Evolutionary conservation across 768 basidiomycete genomes (phyloP).

Genomic region (Mycena epipterygia): DNA sequence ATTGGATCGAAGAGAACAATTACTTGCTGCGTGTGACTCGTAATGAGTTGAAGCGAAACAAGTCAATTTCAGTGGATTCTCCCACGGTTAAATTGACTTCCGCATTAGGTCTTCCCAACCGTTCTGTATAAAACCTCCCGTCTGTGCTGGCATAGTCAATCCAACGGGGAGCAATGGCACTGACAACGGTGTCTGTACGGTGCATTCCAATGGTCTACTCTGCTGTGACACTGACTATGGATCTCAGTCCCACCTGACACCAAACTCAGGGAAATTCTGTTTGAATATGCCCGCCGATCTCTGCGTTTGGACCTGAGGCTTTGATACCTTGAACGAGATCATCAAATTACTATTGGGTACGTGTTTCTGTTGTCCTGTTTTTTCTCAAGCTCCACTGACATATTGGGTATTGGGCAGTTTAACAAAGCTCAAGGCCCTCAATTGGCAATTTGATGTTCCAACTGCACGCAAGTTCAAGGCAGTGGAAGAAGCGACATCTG

Average conservation of each 20-base stretch:
- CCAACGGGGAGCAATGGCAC: background rate
- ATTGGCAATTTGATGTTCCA: background rate
- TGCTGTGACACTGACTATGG: background rate
- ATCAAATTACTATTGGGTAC: no score
- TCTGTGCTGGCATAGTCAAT: no score
- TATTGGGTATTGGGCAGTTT: background rate
- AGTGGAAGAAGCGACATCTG: conserved; percentile 12
- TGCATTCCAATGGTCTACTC: background rate
- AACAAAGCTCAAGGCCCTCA: background rate
- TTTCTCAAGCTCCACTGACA: conserved; percentile 1
- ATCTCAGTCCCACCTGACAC: conserved; percentile 1
- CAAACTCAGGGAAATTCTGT: background rate
- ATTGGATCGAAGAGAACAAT: no score
- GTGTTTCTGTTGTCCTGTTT: conserved; percentile 1
- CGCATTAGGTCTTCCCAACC: no score
- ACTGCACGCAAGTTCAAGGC: background rate
- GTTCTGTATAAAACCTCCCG: no score
- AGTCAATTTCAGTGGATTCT: no score
- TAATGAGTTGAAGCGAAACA: no score
- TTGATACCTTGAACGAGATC: no score
- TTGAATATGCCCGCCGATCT: background rate
- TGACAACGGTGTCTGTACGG: conserved; percentile 2
- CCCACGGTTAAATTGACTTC: no score
- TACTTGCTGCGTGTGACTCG: no score
- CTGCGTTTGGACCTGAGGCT: no score